Conservation (phyloP, 805 yeast species). For the Yamadazyma akitaensis region DNA sequence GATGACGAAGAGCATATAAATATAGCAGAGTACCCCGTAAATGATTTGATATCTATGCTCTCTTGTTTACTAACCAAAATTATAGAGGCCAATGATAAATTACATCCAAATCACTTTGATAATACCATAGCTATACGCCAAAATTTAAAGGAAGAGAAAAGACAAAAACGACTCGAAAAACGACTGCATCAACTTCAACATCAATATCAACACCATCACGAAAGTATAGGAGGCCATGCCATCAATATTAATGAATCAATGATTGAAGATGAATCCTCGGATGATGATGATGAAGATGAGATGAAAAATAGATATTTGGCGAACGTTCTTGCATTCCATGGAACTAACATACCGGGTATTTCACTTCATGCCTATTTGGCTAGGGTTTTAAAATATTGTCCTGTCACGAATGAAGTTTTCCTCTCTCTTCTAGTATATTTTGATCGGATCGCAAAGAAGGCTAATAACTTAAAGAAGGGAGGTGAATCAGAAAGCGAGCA, state of each 20-base stretch:
- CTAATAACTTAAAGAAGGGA: slow-evolving; percentile 46
- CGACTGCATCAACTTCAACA: slow-evolving; percentile 1
- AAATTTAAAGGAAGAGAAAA: slow-evolving; percentile 31
- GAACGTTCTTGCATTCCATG: slow-evolving; percentile 86
- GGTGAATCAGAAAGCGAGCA: slow-evolving; percentile 40
- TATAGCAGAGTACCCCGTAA: slow-evolving; percentile 79
- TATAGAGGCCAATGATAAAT: slow-evolving; percentile 82
- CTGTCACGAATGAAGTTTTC: slow-evolving; percentile 97
- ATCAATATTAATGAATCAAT: slow-evolving; percentile 7
- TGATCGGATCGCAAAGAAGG: slow-evolving; percentile 86
- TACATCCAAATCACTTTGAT: slow-evolving; percentile 66
- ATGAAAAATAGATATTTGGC: slow-evolving; percentile 53
- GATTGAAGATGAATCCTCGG: slow-evolving; percentile 19
- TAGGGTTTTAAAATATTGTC: slow-evolving; percentile 92
- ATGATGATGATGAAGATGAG: slow-evolving; percentile 37
- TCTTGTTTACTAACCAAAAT: slow-evolving; percentile 82
- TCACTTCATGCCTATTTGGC: slow-evolving; percentile 83
- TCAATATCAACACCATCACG: slow-evolving; percentile 1
- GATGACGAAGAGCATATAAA: slow-evolving; percentile 54
- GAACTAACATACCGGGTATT: slow-evolving; percentile 95
- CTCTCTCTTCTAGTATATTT: slow-evolving; percentile 86
- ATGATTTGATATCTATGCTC: slow-evolving; percentile 78
- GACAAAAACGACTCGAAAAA: slow-evolving; percentile 24
- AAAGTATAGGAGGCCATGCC: slow-evolving; percentile 2
- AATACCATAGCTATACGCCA: slow-evolving; percentile 42